Evolutionary conservation across 257 asterid genomes (phyloP).

Genomic region (Nyctanthes arbortristis): DNA sequence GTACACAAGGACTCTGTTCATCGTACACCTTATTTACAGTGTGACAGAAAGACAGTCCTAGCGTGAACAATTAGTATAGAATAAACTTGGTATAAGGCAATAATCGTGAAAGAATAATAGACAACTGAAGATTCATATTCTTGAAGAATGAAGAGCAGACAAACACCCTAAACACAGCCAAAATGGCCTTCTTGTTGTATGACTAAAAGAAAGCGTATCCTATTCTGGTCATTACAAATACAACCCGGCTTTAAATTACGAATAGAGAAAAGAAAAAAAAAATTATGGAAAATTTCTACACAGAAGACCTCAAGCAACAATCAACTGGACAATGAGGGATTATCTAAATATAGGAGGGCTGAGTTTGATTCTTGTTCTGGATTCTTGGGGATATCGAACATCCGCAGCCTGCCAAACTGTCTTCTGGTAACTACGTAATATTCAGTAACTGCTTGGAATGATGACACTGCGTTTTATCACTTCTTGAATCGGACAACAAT

Average conservation of each 20-base stretch:
- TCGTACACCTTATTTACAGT: no score
- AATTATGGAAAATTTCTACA: constrained; percentile 47
- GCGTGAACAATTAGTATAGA: no score
- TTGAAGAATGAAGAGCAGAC: background rate
- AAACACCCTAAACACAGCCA: constrained; percentile 15
- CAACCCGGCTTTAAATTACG: constrained; percentile 36
- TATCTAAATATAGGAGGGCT: constrained; percentile 27
- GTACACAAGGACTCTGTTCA: no score
- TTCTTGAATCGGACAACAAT: constrained; percentile 71
- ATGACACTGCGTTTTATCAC: constrained; percentile 16
- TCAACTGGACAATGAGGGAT: constrained; percentile 34
- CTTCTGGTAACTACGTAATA: constrained; percentile 25
- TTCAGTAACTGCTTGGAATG: constrained; percentile 33
- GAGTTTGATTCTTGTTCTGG: constrained; percentile 14
- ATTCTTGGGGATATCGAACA: constrained; percentile 27
- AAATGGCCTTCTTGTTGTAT: constrained; percentile 26
- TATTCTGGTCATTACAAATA: constrained; percentile 36
- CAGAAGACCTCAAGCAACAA: constrained; percentile 45
- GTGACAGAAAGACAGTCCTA: no score
- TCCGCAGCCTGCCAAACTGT: constrained; percentile 18
- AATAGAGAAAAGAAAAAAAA: constrained; percentile 1
- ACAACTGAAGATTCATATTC: background rate
- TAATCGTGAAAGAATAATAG: background rate
- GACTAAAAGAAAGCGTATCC: constrained; percentile 22
- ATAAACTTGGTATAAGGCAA: background rate